Conservation (phyloP, 495 filamentous ascomycete species). For the Aspergillus cavernicola region DNA sequence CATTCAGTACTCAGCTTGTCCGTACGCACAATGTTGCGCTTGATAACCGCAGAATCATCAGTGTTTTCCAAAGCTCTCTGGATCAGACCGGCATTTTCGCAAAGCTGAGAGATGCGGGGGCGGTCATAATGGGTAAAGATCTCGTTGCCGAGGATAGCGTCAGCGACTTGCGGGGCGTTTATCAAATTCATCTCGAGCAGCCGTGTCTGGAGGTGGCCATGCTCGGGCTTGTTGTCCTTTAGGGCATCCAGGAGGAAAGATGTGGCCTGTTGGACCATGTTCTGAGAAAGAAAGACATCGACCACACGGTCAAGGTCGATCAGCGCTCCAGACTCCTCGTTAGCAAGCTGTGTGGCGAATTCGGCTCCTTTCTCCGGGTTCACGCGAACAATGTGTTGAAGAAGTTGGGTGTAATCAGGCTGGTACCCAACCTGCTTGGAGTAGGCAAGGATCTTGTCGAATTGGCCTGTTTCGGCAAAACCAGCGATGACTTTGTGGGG, state of each 20-base stretch:
- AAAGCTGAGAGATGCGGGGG: constrained; percentile 78
- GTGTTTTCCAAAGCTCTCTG: constrained; percentile 93
- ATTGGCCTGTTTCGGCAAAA: constrained; percentile 92
- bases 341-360: constrained; percentile 85
- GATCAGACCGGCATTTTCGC: constrained; percentile 82
- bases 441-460: constrained; percentile 92
- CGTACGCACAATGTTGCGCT: constrained; percentile 77
- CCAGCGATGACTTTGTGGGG: constrained; percentile 91
- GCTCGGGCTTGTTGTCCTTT: constrained; percentile 90
- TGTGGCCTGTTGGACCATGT: constrained; percentile 95
- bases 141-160: constrained; percentile 94
- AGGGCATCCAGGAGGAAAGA: constrained; percentile 94
- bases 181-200: constrained; percentile 97
- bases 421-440: constrained; percentile 76
- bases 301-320: constrained; percentile 94
- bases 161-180: constrained; percentile 94
- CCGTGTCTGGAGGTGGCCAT: constrained; percentile 88
- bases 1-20: constrained; percentile 85
- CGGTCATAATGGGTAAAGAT: constrained; percentile 98
- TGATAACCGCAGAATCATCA: constrained; percentile 84
- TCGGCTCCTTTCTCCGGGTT: constrained; percentile 94
- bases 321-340: constrained; percentile 75
- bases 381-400: constrained; percentile 87
- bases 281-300: constrained; percentile 95
- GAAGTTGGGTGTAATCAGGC: constrained; percentile 85